Evolutionary conservation across 768 basidiomycete species (phyloP).

Genomic region (Lactarius sp.): DNA sequence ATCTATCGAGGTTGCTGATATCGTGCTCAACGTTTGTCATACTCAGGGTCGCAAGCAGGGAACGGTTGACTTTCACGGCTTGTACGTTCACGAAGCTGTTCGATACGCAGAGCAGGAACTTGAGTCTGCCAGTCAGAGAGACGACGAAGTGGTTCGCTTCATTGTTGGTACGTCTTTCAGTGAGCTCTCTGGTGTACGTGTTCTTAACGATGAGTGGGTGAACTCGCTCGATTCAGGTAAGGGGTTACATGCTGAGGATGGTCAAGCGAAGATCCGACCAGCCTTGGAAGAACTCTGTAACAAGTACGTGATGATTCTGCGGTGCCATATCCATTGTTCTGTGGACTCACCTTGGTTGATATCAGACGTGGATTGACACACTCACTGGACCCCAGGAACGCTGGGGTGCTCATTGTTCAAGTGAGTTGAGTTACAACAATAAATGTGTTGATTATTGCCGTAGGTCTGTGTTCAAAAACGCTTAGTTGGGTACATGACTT

Average conservation of each 20-base stretch:
- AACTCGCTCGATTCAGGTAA: not conserved
- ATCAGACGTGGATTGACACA: not conserved
- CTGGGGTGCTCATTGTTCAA: constrained; percentile 9
- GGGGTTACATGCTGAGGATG: not conserved
- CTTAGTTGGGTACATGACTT: not conserved
- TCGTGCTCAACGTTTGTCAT: not conserved
- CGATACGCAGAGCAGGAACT: constrained; percentile 4
- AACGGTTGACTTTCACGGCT: constrained; percentile 16
- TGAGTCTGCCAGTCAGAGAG: not conserved
- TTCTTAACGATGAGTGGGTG: not conserved
- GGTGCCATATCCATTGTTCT: not conserved
- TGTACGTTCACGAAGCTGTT: constrained; percentile 9
- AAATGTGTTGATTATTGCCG: not conserved
- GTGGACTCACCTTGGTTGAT: not conserved
- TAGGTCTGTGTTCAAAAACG: no score
- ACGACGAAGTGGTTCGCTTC: not conserved
- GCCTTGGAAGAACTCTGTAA: constrained; percentile 2
- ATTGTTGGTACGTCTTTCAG: constrained; percentile 11
- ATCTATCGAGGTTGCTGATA: not conserved
- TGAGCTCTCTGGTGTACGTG: not conserved
- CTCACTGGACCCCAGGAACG: constrained; percentile 5
- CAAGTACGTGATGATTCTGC: not conserved
- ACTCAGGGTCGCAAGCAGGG: constrained; percentile 1
- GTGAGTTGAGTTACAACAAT: not conserved
- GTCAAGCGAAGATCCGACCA: constrained; percentile 8